A percentile compares a stretch with the other conserved stretches of the same genome.
Conservation (phyloP, 306 rosid species). For the Pueraria montana region DNA sequence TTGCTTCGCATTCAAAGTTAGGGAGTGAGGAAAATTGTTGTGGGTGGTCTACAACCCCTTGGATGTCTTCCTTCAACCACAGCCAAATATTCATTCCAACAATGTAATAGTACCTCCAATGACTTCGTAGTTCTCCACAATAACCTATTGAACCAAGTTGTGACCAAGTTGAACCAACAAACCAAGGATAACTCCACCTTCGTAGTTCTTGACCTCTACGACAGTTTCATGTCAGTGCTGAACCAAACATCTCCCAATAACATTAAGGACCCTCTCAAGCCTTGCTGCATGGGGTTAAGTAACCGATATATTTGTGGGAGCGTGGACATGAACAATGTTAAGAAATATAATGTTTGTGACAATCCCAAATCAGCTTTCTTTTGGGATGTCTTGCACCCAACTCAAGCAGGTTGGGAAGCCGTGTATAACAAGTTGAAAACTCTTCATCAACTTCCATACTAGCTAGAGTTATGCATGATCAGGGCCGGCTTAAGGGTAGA, state of each 20-base stretch:
- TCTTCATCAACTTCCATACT: no score
- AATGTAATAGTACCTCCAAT: conserved; percentile 60
- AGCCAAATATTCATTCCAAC: conserved; percentile 43
- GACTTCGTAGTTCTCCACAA: conserved; percentile 62
- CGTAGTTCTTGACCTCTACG: conserved; percentile 59
- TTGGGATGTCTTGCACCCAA: conserved; percentile 79
- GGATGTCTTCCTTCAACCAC: conserved; percentile 75
- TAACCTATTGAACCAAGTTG: conserved; percentile 58
- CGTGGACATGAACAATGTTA: conserved; percentile 50
- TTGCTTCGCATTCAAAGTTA: conserved; percentile 59
- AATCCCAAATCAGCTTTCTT: conserved; percentile 67
- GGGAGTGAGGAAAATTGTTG: conserved; percentile 73
- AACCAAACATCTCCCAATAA: conserved; percentile 26
- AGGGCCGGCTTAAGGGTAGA: no score
- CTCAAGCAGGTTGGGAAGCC: conserved; percentile 81
- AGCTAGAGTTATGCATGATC: no score
- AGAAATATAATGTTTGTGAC: conserved; percentile 66
- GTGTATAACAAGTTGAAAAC: conserved; percentile 52
- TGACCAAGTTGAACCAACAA: conserved; percentile 62
- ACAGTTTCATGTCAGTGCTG: conserved; percentile 61
- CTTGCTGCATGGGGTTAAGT: conserved; percentile 74
- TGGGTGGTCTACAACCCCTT: conserved; percentile 63
- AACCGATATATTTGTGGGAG: conserved; percentile 61
- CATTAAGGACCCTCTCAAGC: conserved; percentile 61
- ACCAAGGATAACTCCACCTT: conserved; percentile 46